These are phyloP conservation scores for Senecio squalidus DNA, from an alignment of 140 eudicot genomes.

Conservation along the genomic window DNA sequence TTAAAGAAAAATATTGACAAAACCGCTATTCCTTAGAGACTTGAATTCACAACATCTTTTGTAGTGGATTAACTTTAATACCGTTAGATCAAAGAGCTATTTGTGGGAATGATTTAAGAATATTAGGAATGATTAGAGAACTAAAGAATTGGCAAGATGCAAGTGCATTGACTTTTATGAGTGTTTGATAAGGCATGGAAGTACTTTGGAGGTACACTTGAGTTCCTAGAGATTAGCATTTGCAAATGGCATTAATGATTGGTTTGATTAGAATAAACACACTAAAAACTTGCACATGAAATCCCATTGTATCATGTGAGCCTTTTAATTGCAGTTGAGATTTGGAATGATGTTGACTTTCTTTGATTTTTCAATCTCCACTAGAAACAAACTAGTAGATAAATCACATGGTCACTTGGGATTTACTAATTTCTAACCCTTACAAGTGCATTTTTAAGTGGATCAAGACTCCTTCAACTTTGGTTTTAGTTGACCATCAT, in stretches of 20 bases:
- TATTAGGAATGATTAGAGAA: too few relatives aligned
- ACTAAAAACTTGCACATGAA: constrained; percentile 30
- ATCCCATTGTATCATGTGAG: constrained; percentile 36
- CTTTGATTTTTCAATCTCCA: constrained; percentile 19
- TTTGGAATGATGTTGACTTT: constrained; percentile 23
- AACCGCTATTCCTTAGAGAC: too few relatives aligned
- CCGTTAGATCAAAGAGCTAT: too few relatives aligned
- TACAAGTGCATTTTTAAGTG: constrained; percentile 18
- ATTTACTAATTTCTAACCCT: constrained; percentile 12
- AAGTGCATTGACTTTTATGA: constrained; percentile 29
- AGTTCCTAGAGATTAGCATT: constrained; percentile 30
- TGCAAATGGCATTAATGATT: constrained; percentile 34
- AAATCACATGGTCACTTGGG: constrained; percentile 36
- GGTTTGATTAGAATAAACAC: constrained; percentile 33
- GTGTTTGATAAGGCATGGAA: constrained; percentile 28
- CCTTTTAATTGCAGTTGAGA: constrained; percentile 33
- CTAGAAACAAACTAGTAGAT: constrained; percentile 18
- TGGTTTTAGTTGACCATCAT: constrained; percentile 17
- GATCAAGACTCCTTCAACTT: constrained; percentile 24
- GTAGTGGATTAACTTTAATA: too few relatives aligned
- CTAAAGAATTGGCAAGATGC: constrained; percentile 19
- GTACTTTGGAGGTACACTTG: constrained; percentile 38
- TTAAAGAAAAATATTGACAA: too few relatives aligned
- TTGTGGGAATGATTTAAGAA: too few relatives aligned
- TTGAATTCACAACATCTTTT: too few relatives aligned